A percentile compares a stretch with the other conserved stretches of the same genome.
Conservation (phyloP, 805 yeast species). For the Zygosaccharomyces bailii region DNA sequence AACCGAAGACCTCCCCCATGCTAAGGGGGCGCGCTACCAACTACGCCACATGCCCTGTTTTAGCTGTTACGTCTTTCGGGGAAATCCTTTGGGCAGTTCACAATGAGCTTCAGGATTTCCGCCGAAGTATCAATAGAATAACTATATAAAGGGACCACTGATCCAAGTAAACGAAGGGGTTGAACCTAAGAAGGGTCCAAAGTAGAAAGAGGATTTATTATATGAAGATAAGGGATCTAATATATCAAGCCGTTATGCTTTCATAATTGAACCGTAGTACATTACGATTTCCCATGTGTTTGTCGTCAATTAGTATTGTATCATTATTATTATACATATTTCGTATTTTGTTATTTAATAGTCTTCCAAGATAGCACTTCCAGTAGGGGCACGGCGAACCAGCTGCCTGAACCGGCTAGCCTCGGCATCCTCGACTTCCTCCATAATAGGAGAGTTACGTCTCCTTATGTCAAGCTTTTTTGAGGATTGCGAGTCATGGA, state of each 20-base stretch:
- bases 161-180: no score
- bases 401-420: conserved; percentile 27
- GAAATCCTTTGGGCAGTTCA: no score
- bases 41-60: conserved; percentile 7
- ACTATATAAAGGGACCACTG: no score
- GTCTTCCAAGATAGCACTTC: conserved; percentile 32
- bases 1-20: conserved; percentile 9
- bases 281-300: no score
- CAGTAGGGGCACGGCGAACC: conserved; percentile 24
- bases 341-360: conserved; percentile 9
- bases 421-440: conserved; percentile 37
- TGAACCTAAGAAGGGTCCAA: no score
- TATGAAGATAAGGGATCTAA: no score
- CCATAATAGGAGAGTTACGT: conserved; percentile 24
- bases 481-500: conserved; percentile 1
- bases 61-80: background rate
- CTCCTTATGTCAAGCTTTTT: background rate
- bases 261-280: no score
- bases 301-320: no score
- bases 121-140: no score
- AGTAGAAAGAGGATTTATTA: no score
- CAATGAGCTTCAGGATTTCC: no score
- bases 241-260: no score
- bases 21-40: conserved; percentile 9
- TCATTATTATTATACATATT: background rate